A percentile compares a stretch with the other conserved stretches of the same genome.
Conservation (phyloP, 805 yeast species). For the Metschnikowia proteae region DNA sequence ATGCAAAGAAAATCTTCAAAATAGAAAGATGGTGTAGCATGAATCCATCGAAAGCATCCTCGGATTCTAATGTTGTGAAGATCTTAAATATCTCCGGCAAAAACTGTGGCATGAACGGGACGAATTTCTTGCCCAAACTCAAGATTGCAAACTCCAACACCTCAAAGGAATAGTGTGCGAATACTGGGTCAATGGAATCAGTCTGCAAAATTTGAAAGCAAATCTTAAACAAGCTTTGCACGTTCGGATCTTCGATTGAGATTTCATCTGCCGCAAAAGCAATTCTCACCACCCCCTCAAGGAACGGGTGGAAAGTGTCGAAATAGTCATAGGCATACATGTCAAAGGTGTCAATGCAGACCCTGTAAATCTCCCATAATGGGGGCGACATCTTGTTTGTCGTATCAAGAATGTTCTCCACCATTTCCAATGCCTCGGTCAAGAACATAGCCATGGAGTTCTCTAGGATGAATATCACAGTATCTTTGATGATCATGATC, state of each 20-base stretch:
- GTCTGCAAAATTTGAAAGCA: conserved; percentile 33
- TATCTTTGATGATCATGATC: conserved; percentile 32
- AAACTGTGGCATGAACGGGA: conserved; percentile 30
- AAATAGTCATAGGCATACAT: conserved; percentile 58
- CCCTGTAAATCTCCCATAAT: conserved; percentile 51
- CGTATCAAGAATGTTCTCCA: conserved; percentile 54
- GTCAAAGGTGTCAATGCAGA: conserved; percentile 51
- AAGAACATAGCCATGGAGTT: conserved; percentile 39
- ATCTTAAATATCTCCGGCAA: conserved; percentile 35
- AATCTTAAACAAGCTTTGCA: conserved; percentile 35
- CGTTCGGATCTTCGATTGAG: conserved; percentile 37
- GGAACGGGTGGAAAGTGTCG: conserved; percentile 53
- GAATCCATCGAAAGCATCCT: conserved; percentile 42
- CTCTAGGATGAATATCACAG: conserved; percentile 33
- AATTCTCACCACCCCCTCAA: conserved; percentile 49
- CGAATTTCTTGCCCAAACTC: conserved; percentile 29
- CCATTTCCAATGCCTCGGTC: conserved; percentile 38
- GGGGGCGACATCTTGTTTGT: conserved; percentile 48
- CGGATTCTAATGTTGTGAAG: conserved; percentile 31
- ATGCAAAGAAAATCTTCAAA: conserved; percentile 41
- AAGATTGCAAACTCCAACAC: conserved; percentile 33
- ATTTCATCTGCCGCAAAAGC: conserved; percentile 42
- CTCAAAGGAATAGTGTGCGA: conserved; percentile 39
- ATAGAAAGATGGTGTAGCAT: conserved; percentile 42
- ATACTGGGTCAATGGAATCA: conserved; percentile 37